Evolutionary conservation across 495 filamentous ascomycete species (phyloP).

Genomic region (Penicillium steckii): DNA sequence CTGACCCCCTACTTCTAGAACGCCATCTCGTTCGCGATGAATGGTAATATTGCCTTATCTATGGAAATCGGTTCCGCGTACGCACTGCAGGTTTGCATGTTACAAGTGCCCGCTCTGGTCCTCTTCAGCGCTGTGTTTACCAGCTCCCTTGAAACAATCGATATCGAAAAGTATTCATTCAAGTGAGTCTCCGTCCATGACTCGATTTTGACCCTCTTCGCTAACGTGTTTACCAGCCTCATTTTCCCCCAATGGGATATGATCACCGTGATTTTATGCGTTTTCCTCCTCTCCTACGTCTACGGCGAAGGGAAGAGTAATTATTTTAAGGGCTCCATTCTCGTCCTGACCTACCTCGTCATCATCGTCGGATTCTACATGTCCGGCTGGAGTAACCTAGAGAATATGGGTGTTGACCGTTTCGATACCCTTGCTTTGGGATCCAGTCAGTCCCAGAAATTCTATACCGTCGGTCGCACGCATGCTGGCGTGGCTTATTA

Average conservation of each 20-base stretch:
- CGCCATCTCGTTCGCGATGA: conserved; percentile 99
- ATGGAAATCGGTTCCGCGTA: conserved; percentile 99
- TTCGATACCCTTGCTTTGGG: conserved; percentile 66
- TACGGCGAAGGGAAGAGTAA: conserved; percentile 92
- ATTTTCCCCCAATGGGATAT: conserved; percentile 99
- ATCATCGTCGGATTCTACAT: conserved; percentile 92
- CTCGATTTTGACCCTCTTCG: not conserved
- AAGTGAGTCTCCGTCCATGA: conserved; percentile 44
- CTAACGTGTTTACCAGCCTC: conserved; percentile 50
- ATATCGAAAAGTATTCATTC: conserved; percentile 78
- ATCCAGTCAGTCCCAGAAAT: conserved; percentile 28
- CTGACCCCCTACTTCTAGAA: conserved; percentile 54
- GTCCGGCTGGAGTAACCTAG: conserved; percentile 67
- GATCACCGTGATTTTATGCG: conserved; percentile 95
- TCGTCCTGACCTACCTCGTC: conserved; percentile 91
- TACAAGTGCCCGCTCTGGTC: conserved; percentile 92
- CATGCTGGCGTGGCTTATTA: conserved; percentile 33
- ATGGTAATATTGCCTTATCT: conserved; percentile 97
- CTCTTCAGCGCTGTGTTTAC: conserved; percentile 75
- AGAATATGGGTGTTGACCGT: conserved; percentile 59
- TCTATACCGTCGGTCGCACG: conserved; percentile 40
- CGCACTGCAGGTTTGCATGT: conserved; percentile 93
- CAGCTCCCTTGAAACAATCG: conserved; percentile 46
- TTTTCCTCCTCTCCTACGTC: conserved; percentile 96
- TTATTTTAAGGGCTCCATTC: conserved; percentile 78